A percentile compares a stretch with the other conserved stretches of the same genome.
Conservation (phyloP, 2,329 filamentous ascomycete genomes). For the Epichloe glyceriae region DNA sequence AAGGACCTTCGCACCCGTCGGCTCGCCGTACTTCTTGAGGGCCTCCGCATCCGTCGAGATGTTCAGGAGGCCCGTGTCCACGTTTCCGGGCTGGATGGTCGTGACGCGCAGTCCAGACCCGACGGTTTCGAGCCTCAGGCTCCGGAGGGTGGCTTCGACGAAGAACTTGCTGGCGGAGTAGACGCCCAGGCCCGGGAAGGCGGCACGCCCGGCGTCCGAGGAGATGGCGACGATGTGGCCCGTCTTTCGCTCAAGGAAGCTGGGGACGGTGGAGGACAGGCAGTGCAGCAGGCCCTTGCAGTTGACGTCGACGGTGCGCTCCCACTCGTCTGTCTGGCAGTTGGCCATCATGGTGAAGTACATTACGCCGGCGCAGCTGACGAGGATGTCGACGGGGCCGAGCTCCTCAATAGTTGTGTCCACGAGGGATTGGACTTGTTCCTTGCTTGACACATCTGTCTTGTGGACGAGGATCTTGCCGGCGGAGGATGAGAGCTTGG, state of each 20-base stretch:
- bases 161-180: slow-evolving; percentile 81
- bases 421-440: slow-evolving; percentile 55
- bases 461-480: slow-evolving; percentile 54
- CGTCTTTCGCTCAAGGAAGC: slow-evolving; percentile 54
- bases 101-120: slow-evolving; percentile 62
- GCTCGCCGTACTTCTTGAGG: slow-evolving; percentile 65
- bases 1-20: slow-evolving; percentile 62
- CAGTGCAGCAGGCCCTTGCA: slow-evolving; percentile 72
- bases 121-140: slow-evolving; percentile 61
- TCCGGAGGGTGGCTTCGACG: slow-evolving; percentile 69
- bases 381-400: slow-evolving; percentile 64
- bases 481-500: slow-evolving; percentile 39
- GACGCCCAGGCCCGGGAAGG: slow-evolving; percentile 69
- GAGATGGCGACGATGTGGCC: slow-evolving; percentile 74
- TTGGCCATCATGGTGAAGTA: slow-evolving; percentile 85
- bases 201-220: slow-evolving; percentile 68
- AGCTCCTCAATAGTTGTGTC: slow-evolving; percentile 44
- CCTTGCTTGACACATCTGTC: slow-evolving; percentile 59
- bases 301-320: slow-evolving; percentile 72
- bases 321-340: slow-evolving; percentile 60
- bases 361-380: slow-evolving; percentile 74
- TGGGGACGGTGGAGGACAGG: slow-evolving; percentile 54
- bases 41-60: slow-evolving; percentile 69
- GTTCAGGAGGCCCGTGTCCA: slow-evolving; percentile 55
- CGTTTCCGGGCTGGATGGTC: slow-evolving; percentile 65